A percentile compares a stretch with the other conserved stretches of the same genome.
Conservation (phyloP, 768 basidiomycete species). For the Boletellus emodensis region DNA sequence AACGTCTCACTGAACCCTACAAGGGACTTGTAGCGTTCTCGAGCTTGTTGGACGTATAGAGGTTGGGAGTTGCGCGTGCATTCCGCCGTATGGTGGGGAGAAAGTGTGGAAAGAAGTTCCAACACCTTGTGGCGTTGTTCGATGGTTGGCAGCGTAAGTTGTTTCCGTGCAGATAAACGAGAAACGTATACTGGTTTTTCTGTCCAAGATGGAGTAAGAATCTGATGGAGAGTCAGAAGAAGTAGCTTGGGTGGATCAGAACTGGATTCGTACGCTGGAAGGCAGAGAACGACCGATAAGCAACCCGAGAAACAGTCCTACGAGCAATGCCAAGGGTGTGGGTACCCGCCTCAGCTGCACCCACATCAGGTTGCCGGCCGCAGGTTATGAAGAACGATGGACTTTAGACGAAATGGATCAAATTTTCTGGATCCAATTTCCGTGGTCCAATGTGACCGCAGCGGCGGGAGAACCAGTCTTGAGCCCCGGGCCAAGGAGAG, state of each 20-base stretch:
- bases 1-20: conserved; percentile 70
- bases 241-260: neutral
- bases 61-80: conserved; percentile 84
- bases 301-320: conserved; percentile 62
- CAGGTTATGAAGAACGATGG: neutral
- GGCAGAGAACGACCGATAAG: conserved; percentile 51
- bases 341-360: conserved; percentile 44
- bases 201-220: conserved; percentile 45
- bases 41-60: conserved; percentile 79
- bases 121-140: conserved; percentile 85
- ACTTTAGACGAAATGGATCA: neutral
- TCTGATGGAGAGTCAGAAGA: conserved; percentile 11
- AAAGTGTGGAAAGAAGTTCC: conserved; percentile 79
- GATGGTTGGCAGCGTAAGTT: conserved; percentile 70
- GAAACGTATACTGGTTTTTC: conserved; percentile 46
- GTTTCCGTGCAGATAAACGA: conserved; percentile 54
- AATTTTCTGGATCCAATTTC: neutral
- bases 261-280: conserved; percentile 24
- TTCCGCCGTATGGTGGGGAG: conserved; percentile 89
- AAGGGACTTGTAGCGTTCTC: conserved; percentile 79
- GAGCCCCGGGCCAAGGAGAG: no score
- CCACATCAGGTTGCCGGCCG: conserved; percentile 21
- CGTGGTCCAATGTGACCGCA: neutral
- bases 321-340: conserved; percentile 49
- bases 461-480: no score